Evolutionary conservation across 2,329 filamentous ascomycete genomes (phyloP).

Genomic region (Colletotrichum incanum): DNA sequence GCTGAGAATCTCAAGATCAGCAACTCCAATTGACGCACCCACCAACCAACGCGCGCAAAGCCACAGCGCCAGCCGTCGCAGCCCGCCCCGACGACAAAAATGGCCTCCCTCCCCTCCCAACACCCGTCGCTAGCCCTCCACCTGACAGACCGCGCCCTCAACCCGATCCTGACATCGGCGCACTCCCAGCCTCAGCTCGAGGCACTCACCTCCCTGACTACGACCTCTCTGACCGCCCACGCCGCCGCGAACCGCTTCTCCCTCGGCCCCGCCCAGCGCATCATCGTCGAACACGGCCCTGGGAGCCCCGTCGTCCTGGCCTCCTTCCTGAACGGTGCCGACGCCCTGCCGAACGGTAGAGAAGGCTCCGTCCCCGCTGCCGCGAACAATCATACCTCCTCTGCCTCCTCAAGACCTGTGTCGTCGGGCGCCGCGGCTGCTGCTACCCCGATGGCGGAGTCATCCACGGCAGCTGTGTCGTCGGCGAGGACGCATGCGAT

Average conservation of each 20-base stretch:
- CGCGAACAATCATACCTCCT: slow-evolving; percentile 19
- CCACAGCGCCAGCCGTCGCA: background rate
- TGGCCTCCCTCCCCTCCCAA: slow-evolving; percentile 63
- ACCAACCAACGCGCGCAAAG: background rate
- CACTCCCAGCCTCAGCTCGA: slow-evolving; percentile 60
- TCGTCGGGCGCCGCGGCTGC: slow-evolving; percentile 20
- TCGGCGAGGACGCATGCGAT: slow-evolving; percentile 14
- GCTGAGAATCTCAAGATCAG: background rate
- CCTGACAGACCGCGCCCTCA: slow-evolving; percentile 71
- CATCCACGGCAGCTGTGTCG: background rate
- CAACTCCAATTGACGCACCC: background rate
- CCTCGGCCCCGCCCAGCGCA: slow-evolving; percentile 68
- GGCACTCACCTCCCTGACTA: slow-evolving; percentile 68
- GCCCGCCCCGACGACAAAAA: slow-evolving; percentile 46
- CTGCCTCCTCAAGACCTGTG: slow-evolving; percentile 19
- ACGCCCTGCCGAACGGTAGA: slow-evolving; percentile 37
- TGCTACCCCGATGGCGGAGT: slow-evolving; percentile 21
- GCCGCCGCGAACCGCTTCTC: slow-evolving; percentile 68
- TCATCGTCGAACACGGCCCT: slow-evolving; percentile 71
- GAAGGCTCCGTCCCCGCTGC: slow-evolving; percentile 25
- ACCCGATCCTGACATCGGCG: slow-evolving; percentile 71
- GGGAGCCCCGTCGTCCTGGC: slow-evolving; percentile 60
- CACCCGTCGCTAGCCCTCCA: slow-evolving; percentile 69
- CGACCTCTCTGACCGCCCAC: slow-evolving; percentile 67
- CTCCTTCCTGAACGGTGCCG: slow-evolving; percentile 62